Percentiles rank a stretch among this genome's conserved stretches.
These are phyloP conservation scores for Penicillium sp. DNA, from an alignment of 2,329 filamentous ascomycete genomes.

Conservation along the genomic window DNA sequence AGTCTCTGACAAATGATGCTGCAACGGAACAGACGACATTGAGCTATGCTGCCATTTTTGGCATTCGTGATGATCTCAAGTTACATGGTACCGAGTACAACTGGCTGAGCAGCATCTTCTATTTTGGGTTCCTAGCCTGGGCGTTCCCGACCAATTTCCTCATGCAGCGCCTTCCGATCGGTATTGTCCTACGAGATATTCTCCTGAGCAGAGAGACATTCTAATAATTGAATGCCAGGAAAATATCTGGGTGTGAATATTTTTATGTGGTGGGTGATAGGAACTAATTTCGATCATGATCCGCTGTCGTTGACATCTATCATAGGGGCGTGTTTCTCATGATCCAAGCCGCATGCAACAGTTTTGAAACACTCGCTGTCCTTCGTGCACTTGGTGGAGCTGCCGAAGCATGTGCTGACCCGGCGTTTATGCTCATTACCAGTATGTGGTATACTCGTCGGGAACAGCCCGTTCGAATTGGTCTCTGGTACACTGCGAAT, in stretches of 20 bases:
- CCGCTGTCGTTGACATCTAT: background rate
- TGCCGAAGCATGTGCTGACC: conserved; percentile 57
- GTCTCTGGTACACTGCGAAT: conserved; percentile 59
- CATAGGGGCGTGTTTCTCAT: conserved; percentile 50
- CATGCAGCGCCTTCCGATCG: conserved; percentile 53
- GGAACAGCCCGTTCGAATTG: conserved; percentile 61
- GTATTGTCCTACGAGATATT: conserved; percentile 23
- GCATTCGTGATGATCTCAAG: conserved; percentile 57
- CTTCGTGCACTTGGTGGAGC: conserved; percentile 58
- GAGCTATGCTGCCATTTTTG: conserved; percentile 64
- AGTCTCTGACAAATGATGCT: background rate
- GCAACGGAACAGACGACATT: conserved; percentile 49
- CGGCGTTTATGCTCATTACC: conserved; percentile 63
- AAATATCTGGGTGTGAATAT: conserved; percentile 58
- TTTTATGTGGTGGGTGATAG: conserved; percentile 49
- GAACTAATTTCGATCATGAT: background rate
- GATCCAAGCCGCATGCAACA: conserved; percentile 54
- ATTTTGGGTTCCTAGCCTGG: conserved; percentile 56
- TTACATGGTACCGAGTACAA: conserved; percentile 59
- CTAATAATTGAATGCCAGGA: conserved; percentile 25
- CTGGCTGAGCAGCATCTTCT: conserved; percentile 56
- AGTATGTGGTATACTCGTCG: conserved; percentile 64
- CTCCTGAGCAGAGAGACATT: too few species aligned
- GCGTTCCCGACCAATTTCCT: conserved; percentile 56
- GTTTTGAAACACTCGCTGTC: conserved; percentile 55